Base-by-base conservation (phyloP, 306 rosid genomes). In the Parietaria judaica region DNA sequence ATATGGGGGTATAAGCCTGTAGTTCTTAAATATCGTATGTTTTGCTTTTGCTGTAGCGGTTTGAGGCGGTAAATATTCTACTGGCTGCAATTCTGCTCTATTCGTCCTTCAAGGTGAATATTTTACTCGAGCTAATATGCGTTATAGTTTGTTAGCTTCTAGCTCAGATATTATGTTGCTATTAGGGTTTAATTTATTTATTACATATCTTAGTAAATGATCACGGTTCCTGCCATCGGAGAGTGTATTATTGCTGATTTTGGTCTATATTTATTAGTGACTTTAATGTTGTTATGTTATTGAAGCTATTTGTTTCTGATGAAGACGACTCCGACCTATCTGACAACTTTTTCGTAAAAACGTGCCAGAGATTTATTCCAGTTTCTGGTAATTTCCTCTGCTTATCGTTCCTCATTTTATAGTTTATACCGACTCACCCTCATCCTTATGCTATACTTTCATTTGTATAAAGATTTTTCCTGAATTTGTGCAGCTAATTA, bases 331-430 rank as follows among this genome's bases (percentile, higher is more conserved):
- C 82, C 14, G 96, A 88, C 74, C 78, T 92, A 66, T 86, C 98
- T n/a, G 54, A 86, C 54, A 92, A 92, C 82, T 79, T 80, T 79
- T 36, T 92, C 56, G 98, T 88, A 76, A 88, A 88, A 84, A 68
- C 90, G 23, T 92, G 98, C 79, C 95, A 86, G 85, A 84, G 75
- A 70, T 75, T 92, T 66, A 86, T 92, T 66, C 95, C 96, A 36
- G 90, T 92, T 60, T 79, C 94, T 53, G 57, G 98, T 92, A 85
- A 79, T 56, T 47, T 74, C 46, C 39, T 62, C 48, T 53, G 35
- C 67, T 44, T 44, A 36, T 64, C 9, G 43, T 75, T 66, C 47
- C 69, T 65, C 31, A 23, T 80, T 53, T 53, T 45, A 58, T 74
- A 41, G 6, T 41, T 41, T 41, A 41, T 41, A 41, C 45, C 45